Conservation (phyloP, 768 basidiomycete genomes). For the Panellus pusillus region DNA sequence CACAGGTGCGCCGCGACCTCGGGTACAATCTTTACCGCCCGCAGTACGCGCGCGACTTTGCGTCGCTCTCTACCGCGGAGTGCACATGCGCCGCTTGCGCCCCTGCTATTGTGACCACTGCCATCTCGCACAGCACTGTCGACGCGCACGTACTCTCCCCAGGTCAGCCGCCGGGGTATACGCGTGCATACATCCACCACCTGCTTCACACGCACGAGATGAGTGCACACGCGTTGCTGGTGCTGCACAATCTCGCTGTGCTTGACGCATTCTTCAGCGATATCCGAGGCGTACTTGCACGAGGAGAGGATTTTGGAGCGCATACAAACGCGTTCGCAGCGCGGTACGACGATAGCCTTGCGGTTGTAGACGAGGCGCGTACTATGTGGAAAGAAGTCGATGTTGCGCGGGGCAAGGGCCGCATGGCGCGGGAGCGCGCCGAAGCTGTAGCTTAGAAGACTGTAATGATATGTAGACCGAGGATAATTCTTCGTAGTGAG, state of each 20-base stretch:
- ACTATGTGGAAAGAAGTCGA: constrained; percentile 67
- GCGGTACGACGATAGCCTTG: constrained; percentile 49
- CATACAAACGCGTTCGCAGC: constrained; percentile 50
- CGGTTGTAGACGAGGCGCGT: constrained; percentile 53
- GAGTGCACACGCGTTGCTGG: constrained; percentile 76
- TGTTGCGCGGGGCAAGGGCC: constrained; percentile 70
- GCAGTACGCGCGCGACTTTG: constrained; percentile 62
- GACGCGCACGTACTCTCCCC: constrained; percentile 29
- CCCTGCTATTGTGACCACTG: constrained; percentile 35
- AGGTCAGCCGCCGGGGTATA: constrained; percentile 30
- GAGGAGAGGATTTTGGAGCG: constrained; percentile 5
- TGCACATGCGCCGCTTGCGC: constrained; percentile 63
- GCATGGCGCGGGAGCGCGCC: constrained; percentile 57
- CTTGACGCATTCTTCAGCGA: constrained; percentile 64
- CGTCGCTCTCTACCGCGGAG: constrained; percentile 38
- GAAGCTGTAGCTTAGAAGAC: background rate
- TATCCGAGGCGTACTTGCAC: constrained; percentile 42
- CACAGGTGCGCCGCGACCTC: constrained; percentile 39
- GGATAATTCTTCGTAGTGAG: background rate
- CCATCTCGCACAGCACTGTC: constrained; percentile 45
- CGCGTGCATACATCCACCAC: constrained; percentile 78
- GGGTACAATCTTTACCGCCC: constrained; percentile 75
- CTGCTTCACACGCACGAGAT: constrained; percentile 89
- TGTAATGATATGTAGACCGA: background rate
- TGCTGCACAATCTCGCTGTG: constrained; percentile 73